phyloP scores from a whole-genome alignment of 2,329 filamentous ascomycete genomes.

The Ramularia endophylla region DNA sequence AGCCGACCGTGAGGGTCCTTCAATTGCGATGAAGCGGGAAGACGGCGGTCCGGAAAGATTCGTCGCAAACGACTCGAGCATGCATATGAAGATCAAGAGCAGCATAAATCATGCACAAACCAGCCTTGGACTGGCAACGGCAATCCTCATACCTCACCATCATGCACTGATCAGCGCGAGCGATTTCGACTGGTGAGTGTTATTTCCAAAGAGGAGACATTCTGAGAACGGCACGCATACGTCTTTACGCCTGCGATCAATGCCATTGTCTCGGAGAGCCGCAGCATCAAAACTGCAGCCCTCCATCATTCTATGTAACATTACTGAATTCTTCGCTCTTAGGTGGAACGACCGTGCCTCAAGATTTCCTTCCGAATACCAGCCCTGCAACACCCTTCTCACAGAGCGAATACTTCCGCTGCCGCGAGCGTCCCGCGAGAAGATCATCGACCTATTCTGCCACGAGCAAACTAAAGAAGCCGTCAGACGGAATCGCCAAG shows the following conservation, averaged over 20 bases:
- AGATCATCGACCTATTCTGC: constrained; percentile 10
- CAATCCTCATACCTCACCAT: background rate
- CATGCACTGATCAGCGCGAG: background rate
- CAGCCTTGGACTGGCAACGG: background rate
- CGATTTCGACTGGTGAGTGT: background rate
- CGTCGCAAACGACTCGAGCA: constrained; percentile 2
- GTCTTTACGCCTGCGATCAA: too few species aligned
- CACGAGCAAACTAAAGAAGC: background rate
- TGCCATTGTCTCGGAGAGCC: too few species aligned
- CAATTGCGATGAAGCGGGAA: constrained; percentile 5
- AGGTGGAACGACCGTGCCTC: background rate
- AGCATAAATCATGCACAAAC: constrained; percentile 1
- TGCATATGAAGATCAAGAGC: constrained; percentile 3
- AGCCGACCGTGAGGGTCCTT: background rate
- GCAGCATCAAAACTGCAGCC: too few species aligned
- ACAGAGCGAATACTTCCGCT: constrained; percentile 3
- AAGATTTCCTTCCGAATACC: background rate
- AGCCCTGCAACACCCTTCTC: background rate
- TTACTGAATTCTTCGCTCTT: too few species aligned
- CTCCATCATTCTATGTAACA: too few species aligned
- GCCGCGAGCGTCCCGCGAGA: constrained; percentile 1
- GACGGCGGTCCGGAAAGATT: background rate
- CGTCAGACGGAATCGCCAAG: constrained; percentile 4
- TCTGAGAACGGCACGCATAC: too few species aligned
- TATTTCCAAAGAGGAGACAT: too few species aligned